Percentiles rank a stretch among this genome's conserved stretches.
Evolutionary conservation across 1,139 yeast genomes (phyloP).

Genomic region (Hansenula sp.): DNA sequence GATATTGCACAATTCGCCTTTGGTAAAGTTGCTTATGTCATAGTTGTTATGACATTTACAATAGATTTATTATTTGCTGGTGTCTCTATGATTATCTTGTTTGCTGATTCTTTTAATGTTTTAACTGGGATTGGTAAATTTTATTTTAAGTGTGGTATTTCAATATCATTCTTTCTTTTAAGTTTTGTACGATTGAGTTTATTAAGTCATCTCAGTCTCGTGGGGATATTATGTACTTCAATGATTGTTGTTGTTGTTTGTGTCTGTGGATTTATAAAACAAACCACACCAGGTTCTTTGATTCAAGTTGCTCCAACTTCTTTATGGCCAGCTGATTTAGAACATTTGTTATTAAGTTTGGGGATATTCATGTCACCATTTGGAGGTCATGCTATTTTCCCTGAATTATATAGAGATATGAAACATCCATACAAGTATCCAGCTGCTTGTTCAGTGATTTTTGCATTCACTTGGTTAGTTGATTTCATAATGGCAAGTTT

Average conservation of each 20-base stretch:
- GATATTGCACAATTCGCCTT: slow-evolving; percentile 67
- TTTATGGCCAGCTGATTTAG: slow-evolving; percentile 41
- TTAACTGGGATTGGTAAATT: slow-evolving; percentile 39
- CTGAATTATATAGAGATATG: slow-evolving; percentile 69
- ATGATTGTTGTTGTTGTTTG: slow-evolving; percentile 44
- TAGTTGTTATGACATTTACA: slow-evolving; percentile 59
- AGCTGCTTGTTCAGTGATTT: slow-evolving; percentile 39
- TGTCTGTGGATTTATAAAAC: slow-evolving; percentile 46
- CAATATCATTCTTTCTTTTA: slow-evolving; percentile 41
- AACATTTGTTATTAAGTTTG: slow-evolving; percentile 44
- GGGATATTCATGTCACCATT: slow-evolving; percentile 76
- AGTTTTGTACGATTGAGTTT: slow-evolving; percentile 58
- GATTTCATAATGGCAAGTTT: slow-evolving; percentile 65
- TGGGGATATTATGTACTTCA: slow-evolving; percentile 61
- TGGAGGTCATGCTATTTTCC: slow-evolving; percentile 79
- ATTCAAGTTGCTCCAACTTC: slow-evolving; percentile 38
- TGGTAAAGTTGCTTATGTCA: slow-evolving; percentile 42
- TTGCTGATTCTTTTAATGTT: slow-evolving; percentile 66
- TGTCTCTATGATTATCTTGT: slow-evolving; percentile 60
- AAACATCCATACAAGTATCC: slow-evolving; percentile 48
- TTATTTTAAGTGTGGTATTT: slow-evolving; percentile 36
- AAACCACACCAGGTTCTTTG: slow-evolving; percentile 53
- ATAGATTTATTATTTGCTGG: slow-evolving; percentile 69
- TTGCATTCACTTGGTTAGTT: slow-evolving; percentile 53
- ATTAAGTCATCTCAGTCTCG: slow-evolving; percentile 56